Evolutionary conservation across 208 protist species (phyloP).

Genomic region (Leptomonas pyrrhocoris): DNA sequence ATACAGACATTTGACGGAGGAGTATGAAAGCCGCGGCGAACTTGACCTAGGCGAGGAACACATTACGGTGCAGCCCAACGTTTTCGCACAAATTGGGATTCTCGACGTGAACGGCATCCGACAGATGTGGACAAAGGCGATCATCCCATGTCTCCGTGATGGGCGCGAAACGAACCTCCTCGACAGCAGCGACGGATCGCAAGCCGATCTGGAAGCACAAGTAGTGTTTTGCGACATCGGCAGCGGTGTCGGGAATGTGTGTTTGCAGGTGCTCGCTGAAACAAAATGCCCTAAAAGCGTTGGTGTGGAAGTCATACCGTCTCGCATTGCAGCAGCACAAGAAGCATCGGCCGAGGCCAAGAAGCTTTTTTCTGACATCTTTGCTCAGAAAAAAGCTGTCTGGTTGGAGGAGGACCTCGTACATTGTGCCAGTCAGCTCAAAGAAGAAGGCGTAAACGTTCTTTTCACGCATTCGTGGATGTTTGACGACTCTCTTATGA

Average conservation of each 20-base stretch:
- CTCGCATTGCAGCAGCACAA: slow-evolving; percentile 52
- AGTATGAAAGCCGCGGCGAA: slow-evolving; percentile 67
- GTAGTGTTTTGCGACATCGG: slow-evolving; percentile 87
- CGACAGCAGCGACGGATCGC: slow-evolving; percentile 26
- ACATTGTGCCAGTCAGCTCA: slow-evolving; percentile 47
- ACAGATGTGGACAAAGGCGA: slow-evolving; percentile 72
- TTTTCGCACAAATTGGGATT: slow-evolving; percentile 81
- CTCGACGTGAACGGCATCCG: slow-evolving; percentile 74
- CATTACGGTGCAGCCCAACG: slow-evolving; percentile 72
- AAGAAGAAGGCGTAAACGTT: slow-evolving; percentile 66
- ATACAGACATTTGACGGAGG: slow-evolving; percentile 55
- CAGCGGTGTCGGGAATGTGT: slow-evolving; percentile 85
- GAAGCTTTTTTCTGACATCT: slow-evolving; percentile 54
- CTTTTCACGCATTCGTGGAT: slow-evolving; percentile 86
- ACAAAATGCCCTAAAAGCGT: slow-evolving; percentile 71
- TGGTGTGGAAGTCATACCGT: slow-evolving; percentile 83
- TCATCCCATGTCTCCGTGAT: slow-evolving; percentile 49
- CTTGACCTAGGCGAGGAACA: slow-evolving; percentile 67
- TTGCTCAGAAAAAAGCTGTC: slow-evolving; percentile 57
- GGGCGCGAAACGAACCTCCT: slow-evolving; percentile 20
- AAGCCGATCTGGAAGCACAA: slow-evolving; percentile 45
- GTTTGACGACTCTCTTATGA: slow-evolving; percentile 86
- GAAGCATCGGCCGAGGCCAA: slow-evolving; percentile 55
- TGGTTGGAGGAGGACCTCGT: slow-evolving; percentile 77
- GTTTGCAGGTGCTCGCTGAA: slow-evolving; percentile 80